These are phyloP conservation scores for Xylaria curta DNA, from an alignment of 495 filamentous ascomycete genomes.

Conservation along the genomic window DNA sequence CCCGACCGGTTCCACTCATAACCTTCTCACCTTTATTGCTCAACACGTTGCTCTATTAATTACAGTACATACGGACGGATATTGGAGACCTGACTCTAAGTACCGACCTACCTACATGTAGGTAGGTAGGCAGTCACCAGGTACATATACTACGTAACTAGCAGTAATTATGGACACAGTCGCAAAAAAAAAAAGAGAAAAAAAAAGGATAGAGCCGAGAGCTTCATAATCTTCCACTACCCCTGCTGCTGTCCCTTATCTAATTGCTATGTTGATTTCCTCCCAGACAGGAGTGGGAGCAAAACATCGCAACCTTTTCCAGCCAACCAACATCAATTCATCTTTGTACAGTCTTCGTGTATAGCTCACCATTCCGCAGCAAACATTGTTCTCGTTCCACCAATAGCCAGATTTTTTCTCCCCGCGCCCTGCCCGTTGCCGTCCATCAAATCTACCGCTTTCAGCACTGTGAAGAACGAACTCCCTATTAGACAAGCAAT, in stretches of 20 bases:
- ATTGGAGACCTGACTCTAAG: slow-evolving; percentile 1
- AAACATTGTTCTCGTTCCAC: not conserved
- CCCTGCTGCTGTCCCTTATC: slow-evolving; percentile 4
- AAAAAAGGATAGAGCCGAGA: too few species aligned
- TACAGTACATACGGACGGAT: slow-evolving; percentile 4
- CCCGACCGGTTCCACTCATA: not conserved
- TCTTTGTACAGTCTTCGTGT: not conserved
- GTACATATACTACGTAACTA: not conserved
- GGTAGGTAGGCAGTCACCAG: not conserved
- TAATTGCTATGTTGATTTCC: not conserved
- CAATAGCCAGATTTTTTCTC: not conserved
- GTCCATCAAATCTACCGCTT: not conserved
- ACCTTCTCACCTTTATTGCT: not conserved
- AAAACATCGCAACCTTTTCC: slow-evolving; percentile 1
- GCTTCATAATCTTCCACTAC: not conserved
- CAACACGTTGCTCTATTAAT: not conserved
- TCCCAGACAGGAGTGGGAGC: not conserved
- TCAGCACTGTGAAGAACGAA: not conserved
- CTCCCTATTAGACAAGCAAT: not conserved
- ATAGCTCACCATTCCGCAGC: not conserved
- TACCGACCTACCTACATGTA: too few species aligned
- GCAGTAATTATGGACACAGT: not conserved
- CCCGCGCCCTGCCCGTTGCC: not conserved
- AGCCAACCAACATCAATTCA: not conserved
- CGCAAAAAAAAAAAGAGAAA: not conserved